Base-by-base conservation (phyloP, 2,329 filamentous ascomycete species). In the Trichophyton rubrum region DNA sequence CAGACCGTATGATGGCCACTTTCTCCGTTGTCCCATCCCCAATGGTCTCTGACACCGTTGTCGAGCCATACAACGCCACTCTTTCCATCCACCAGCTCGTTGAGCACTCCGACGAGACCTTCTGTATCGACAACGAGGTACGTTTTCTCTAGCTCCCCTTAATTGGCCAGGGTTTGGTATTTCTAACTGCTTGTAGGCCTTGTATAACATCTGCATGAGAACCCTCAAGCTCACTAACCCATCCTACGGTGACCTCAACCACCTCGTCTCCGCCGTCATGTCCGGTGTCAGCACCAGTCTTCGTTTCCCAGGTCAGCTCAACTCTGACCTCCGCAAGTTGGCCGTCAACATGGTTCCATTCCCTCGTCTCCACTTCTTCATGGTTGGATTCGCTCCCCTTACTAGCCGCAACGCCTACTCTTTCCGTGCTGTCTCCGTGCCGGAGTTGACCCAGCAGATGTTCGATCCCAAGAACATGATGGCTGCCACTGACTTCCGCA, bases 401-500 rank as follows among this genome's bases (percentile, higher is more conserved):
- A 99, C 93, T 77, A 95, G 90, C 80, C 87, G 88, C 78, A 86
- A 86, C 71, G 88, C 92, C 68, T 79, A 95, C 84, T 90, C 89
- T 70, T 99, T 97, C 92, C 93, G 93, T 75, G 92, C 93, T 68
- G 88, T 97, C 78, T 91, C 87, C 73, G 93, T 99, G 64, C 92
- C 93, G 62, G 93, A 99, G 84, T 85, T 99, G 77, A 97, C 93
- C 72, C 93, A 99, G 83, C 93, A 99, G 80, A 97, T 99, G 90
- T 99, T 95, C 83, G 93, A 99, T 83, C 92, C 93, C 73, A 99
- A 97, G 90, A 99, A 99, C 87, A 99, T 99, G 92, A 99, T 99
- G 93, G 93, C 93, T 80, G 93, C 93, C 67, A 95, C 91, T 66
- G 93, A 99, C 82, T 99, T 99, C 90, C 90, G 93, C 73, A 99